phyloP scores from a whole-genome alignment of 139 green algal species.

The Picochlorum sp. region DNA sequence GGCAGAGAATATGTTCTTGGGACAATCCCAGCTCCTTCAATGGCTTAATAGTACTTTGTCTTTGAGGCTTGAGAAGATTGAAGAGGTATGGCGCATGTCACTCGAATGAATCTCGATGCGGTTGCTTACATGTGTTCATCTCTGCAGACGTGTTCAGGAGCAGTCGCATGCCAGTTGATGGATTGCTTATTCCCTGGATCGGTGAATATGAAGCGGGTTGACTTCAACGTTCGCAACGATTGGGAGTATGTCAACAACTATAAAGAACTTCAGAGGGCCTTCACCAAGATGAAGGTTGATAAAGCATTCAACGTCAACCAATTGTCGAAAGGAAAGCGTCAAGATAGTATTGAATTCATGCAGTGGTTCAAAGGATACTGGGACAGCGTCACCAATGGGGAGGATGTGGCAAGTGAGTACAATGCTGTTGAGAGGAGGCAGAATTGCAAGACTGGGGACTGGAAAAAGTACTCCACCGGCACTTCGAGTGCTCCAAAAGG shows the following conservation, averaged over 20 bases:
- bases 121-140: background rate
- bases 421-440: constrained; percentile 35
- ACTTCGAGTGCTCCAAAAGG: background rate
- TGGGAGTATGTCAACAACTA: constrained; percentile 96
- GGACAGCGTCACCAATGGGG: constrained; percentile 46
- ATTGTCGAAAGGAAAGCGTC: constrained; percentile 81
- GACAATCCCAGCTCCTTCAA: constrained; percentile 65
- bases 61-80: constrained; percentile 77
- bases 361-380: constrained; percentile 90
- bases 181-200: constrained; percentile 75
- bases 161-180: constrained; percentile 87
- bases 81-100: constrained; percentile 55
- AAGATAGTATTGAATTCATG: constrained; percentile 98
- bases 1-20: constrained; percentile 58
- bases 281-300: constrained; percentile 82
- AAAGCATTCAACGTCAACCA: constrained; percentile 84
- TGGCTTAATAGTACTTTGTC: constrained; percentile 88
- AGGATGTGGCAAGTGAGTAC: constrained; percentile 43
- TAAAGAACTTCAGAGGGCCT: constrained; percentile 93
- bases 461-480: constrained; percentile 21
- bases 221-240: constrained; percentile 93
- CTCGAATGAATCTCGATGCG: background rate
- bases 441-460: constrained; percentile 53
- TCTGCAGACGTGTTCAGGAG: constrained; percentile 60
- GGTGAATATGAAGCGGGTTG: constrained; percentile 88